Evolutionary conservation across 148 eudicot species (phyloP).

Genomic region (Chenopodium suecicum): DNA sequence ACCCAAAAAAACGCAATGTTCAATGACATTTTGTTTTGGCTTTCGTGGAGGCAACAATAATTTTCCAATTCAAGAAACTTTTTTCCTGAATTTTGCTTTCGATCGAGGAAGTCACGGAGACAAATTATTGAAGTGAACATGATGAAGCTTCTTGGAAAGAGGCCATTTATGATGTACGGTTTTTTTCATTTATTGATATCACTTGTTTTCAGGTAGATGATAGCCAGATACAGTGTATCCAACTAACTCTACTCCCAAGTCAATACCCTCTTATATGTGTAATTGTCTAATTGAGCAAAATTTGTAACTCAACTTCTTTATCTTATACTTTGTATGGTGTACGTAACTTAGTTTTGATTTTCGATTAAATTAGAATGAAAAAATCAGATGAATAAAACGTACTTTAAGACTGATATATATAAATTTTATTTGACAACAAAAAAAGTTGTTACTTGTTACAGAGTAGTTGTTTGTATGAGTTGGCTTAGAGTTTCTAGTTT

Average conservation of each 20-base stretch:
- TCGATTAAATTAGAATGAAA: no score
- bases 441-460: no score
- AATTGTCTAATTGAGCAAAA: no score
- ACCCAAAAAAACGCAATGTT: background rate
- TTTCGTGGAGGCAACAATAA: background rate
- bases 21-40: background rate
- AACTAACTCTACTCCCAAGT: background rate
- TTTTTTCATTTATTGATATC: background rate
- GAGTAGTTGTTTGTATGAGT: no score
- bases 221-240: background rate
- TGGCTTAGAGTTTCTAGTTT: no score
- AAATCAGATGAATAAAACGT: no score
- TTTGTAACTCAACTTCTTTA: no score
- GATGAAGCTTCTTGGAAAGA: conserved; percentile 19
- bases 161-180: background rate
- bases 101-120: background rate
- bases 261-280: background rate
- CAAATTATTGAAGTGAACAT: background rate
- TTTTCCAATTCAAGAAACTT: background rate
- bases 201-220: background rate
- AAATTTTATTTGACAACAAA: no score
- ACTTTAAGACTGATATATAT: no score
- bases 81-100: background rate
- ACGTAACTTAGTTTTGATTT: no score
- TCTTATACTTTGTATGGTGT: no score